Conservation (phyloP, 345 rosid genomes). For the Eucalyptus polyanthemos region DNA sequence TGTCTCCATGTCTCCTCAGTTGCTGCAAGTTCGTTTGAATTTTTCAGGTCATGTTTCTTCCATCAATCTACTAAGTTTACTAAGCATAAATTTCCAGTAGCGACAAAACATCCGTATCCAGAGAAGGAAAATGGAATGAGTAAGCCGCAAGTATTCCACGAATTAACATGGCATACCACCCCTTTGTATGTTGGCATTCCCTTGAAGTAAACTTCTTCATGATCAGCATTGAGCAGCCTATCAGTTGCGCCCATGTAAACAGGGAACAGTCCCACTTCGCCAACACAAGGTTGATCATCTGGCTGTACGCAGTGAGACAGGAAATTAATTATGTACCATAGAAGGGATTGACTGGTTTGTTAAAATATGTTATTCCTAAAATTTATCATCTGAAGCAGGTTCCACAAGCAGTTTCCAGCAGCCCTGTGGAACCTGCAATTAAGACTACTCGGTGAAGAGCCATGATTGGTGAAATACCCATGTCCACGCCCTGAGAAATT, state of each 20-base stretch:
- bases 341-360: not conserved
- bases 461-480: not conserved
- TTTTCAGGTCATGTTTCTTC: not conserved
- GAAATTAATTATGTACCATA: not conserved
- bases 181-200: constrained; percentile 75
- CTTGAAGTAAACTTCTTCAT: constrained; percentile 57
- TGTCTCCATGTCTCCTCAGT: constrained; percentile 90
- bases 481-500: not conserved
- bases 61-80: not conserved
- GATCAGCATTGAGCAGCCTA: constrained; percentile 76
- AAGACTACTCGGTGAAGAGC: not conserved
- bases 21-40: constrained; percentile 15
- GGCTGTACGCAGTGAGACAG: constrained; percentile 25
- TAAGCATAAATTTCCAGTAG: not conserved
- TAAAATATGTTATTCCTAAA: not conserved
- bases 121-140: not conserved
- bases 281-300: constrained; percentile 64
- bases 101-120: not conserved
- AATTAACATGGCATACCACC: constrained; percentile 34
- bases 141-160: not conserved
- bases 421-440: not conserved
- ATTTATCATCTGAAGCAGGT: not conserved
- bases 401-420: not conserved
- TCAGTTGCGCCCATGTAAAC: constrained; percentile 58
- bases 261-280: constrained; percentile 81